phyloP scores from a whole-genome alignment of 1,284 basidiomycete species.

The Papiliotrema fonsecae region DNA sequence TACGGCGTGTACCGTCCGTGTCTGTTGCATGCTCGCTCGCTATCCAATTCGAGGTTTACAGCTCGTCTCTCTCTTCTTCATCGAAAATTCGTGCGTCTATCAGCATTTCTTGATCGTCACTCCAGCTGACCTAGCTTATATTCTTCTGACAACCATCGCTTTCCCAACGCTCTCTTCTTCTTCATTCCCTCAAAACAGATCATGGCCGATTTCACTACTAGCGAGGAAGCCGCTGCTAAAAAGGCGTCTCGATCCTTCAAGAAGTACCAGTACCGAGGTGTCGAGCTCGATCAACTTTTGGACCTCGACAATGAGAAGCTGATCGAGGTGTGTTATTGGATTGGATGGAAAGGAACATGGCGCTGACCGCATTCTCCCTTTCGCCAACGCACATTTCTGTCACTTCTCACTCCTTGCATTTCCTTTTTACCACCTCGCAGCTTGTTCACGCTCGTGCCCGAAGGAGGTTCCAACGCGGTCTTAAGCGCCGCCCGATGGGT shows the following conservation, averaged over 20 bases:
- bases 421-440: conserved; percentile 47
- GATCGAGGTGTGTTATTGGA: conserved; percentile 42
- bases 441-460: conserved; percentile 98
- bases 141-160: not conserved
- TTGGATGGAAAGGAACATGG: not conserved
- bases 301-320: conserved; percentile 81
- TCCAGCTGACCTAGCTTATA: not conserved
- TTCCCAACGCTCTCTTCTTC: not conserved
- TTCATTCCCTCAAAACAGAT: conserved; percentile 2
- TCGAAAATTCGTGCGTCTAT: conserved; percentile 5
- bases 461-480: conserved; percentile 96
- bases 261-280: conserved; percentile 96
- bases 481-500: conserved; percentile 97
- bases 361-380: conserved; percentile 4
- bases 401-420: conserved; percentile 3
- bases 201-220: conserved; percentile 74
- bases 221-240: conserved; percentile 81
- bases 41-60: conserved; percentile 1
- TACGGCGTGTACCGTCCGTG: not conserved
- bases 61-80: not conserved
- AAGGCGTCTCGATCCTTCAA: conserved; percentile 98
- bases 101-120: not conserved
- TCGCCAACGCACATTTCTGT: not conserved
- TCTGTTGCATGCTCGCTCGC: not conserved
- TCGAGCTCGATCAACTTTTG: conserved; percentile 95